A percentile compares a stretch with the other conserved stretches of the same genome.
phyloP scores from a whole-genome alignment of 2,329 filamentous ascomycete species.

The Talaromyces amestolkiae region DNA sequence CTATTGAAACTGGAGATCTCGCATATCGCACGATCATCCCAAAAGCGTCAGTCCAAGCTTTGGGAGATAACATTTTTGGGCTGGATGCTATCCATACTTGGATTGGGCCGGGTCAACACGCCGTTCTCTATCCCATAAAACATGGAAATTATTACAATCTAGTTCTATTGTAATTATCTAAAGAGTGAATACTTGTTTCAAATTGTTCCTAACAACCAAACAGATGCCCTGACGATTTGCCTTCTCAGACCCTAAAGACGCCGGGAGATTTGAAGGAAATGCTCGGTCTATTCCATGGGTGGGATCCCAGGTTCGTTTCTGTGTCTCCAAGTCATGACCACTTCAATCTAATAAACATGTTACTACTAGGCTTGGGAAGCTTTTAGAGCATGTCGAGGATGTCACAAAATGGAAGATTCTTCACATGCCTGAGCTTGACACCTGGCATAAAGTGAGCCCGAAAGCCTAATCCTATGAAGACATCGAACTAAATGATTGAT shows the following conservation, averaged over 20 bases:
- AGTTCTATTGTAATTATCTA: neutral
- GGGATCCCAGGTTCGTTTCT: neutral
- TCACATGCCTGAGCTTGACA: conserved; percentile 50
- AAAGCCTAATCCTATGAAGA: neutral
- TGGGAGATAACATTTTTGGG: neutral
- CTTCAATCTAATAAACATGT: neutral
- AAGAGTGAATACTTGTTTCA: neutral
- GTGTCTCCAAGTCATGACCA: neutral
- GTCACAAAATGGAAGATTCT: conserved; percentile 65
- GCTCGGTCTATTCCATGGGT: neutral
- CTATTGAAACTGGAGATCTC: conserved; percentile 61
- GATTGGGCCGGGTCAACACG: neutral
- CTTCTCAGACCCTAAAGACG: neutral
- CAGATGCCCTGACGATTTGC: neutral
- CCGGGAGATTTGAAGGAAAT: neutral
- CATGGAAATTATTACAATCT: neutral
- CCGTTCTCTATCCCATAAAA: neutral
- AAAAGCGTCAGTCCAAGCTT: neutral
- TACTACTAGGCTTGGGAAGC: neutral
- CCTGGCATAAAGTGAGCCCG: conserved; percentile 34
- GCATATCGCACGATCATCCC: conserved; percentile 59
- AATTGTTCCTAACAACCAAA: neutral
- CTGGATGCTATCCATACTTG: neutral
- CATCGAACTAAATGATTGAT: neutral
- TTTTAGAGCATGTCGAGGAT: neutral